phyloP scores from a whole-genome alignment of 2,329 filamentous ascomycete genomes.

The Colletotrichum paranaense region DNA sequence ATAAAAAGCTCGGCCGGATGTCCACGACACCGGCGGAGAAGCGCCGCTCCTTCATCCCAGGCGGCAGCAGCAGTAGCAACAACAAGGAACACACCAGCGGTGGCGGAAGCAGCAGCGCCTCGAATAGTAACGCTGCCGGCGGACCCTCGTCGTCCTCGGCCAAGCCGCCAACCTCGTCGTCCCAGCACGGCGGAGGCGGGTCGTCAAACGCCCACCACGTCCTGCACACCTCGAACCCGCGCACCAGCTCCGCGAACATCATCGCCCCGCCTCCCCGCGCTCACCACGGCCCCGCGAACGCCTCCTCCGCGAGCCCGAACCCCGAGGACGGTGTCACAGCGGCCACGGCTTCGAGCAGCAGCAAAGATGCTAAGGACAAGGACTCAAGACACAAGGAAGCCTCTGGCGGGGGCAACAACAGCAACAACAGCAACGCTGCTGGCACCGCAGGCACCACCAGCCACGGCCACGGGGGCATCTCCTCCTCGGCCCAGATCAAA shows the following conservation, averaged over 20 bases:
- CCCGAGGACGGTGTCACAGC: constrained; percentile 39
- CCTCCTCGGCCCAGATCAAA: constrained; percentile 43
- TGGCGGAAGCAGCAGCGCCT: constrained; percentile 39
- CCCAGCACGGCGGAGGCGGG: neutral
- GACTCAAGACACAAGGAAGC: constrained; percentile 37
- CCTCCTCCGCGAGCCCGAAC: constrained; percentile 44
- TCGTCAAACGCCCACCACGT: constrained; percentile 39
- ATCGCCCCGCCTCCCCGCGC: constrained; percentile 55
- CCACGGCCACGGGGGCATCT: neutral
- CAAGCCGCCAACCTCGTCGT: neutral
- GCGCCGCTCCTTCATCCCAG: constrained; percentile 49
- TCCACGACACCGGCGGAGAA: constrained; percentile 53
- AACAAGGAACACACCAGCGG: neutral
- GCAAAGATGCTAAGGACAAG: constrained; percentile 42
- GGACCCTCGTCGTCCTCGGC: neutral
- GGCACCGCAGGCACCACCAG: neutral
- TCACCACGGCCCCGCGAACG: constrained; percentile 47
- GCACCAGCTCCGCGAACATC: constrained; percentile 43
- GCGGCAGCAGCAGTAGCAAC: constrained; percentile 38
- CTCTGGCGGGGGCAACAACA: constrained; percentile 8
- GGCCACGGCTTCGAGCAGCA: neutral
- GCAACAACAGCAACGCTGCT: constrained; percentile 34
- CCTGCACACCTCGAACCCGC: constrained; percentile 42
- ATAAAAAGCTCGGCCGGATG: constrained; percentile 36
- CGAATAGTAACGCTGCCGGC: constrained; percentile 3